Percentiles rank a stretch among this genome's conserved stretches.
phyloP scores from a whole-genome alignment of 495 filamentous ascomycete species.

The Halenospora varia region DNA sequence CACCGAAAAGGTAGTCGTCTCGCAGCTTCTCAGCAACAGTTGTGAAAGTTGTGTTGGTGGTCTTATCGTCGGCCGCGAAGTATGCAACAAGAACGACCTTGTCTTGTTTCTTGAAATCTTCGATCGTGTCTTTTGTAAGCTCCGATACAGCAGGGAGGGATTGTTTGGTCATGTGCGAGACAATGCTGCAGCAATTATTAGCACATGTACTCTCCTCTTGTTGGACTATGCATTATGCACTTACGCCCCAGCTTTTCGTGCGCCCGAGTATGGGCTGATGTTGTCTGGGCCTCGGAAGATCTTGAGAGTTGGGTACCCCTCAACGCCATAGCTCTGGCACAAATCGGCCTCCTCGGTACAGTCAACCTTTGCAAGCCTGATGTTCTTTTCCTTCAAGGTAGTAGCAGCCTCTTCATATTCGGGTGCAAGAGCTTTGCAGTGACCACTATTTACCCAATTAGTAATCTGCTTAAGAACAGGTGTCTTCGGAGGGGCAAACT shows the following conservation, averaged over 20 bases:
- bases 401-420: constrained; percentile 92
- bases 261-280: constrained; percentile 76
- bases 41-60: constrained; percentile 74
- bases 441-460: constrained; percentile 45
- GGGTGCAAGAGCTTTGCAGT: constrained; percentile 81
- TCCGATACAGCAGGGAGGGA: constrained; percentile 86
- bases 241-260: constrained; percentile 86
- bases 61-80: constrained; percentile 79
- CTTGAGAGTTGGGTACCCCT: constrained; percentile 98
- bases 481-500: constrained; percentile 40
- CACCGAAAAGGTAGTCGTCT: constrained; percentile 89
- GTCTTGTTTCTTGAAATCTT: constrained; percentile 96
- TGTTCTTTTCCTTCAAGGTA: constrained; percentile 90
- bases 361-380: constrained; percentile 89
- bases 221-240: constrained; percentile 31
- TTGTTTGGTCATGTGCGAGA: constrained; percentile 99
- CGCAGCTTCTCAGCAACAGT: constrained; percentile 77
- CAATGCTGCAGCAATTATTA: constrained; percentile 59
- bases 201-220: constrained; percentile 1
- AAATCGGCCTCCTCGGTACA: constrained; percentile 93
- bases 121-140: constrained; percentile 72
- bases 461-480: constrained; percentile 47
- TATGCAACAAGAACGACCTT: constrained; percentile 94
- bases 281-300: constrained; percentile 94
- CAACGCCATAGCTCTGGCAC: constrained; percentile 83